A percentile compares a stretch with the other conserved stretches of the same genome.
Evolutionary conservation across 352 stramenopile genomes (phyloP).

Genomic region (Phytopythium sindhum): DNA sequence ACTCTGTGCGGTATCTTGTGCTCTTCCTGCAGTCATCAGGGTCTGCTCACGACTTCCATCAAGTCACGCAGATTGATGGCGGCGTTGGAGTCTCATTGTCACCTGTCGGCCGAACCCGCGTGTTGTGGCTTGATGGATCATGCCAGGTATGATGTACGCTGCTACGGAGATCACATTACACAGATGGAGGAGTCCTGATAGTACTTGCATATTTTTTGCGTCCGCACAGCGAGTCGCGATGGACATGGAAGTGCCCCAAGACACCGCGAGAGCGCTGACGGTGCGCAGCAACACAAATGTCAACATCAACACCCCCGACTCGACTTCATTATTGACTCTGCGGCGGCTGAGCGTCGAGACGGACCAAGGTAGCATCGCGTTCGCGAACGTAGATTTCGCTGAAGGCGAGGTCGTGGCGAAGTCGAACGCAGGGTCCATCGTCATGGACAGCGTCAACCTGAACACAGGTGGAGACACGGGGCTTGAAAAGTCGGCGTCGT

Average conservation of each 20-base stretch:
- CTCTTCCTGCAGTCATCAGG: constrained; percentile 14
- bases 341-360: constrained; percentile 34
- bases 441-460: constrained; percentile 35
- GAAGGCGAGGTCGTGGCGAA: constrained; percentile 29
- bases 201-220: background rate
- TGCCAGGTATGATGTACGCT: constrained; percentile 40
- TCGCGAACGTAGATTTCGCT: constrained; percentile 30
- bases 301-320: constrained; percentile 31
- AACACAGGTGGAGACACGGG: constrained; percentile 22
- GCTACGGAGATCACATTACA: background rate
- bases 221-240: constrained; percentile 36
- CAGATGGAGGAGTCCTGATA: background rate
- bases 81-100: constrained; percentile 22
- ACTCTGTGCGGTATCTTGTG: background rate
- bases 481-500: constrained; percentile 22
- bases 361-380: constrained; percentile 46
- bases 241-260: constrained; percentile 30
- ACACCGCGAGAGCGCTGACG: constrained; percentile 18
- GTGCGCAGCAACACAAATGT: constrained; percentile 56
- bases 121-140: constrained; percentile 66
- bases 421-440: constrained; percentile 51
- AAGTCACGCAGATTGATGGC: constrained; percentile 19
- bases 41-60: constrained; percentile 23
- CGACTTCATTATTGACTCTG: constrained; percentile 19
- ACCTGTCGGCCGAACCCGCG: constrained; percentile 37